A percentile compares a stretch with the other conserved stretches of the same genome.
These are phyloP conservation scores for Sicyos edulis DNA, from an alignment of 306 rosid species.

Conservation along the genomic window DNA sequence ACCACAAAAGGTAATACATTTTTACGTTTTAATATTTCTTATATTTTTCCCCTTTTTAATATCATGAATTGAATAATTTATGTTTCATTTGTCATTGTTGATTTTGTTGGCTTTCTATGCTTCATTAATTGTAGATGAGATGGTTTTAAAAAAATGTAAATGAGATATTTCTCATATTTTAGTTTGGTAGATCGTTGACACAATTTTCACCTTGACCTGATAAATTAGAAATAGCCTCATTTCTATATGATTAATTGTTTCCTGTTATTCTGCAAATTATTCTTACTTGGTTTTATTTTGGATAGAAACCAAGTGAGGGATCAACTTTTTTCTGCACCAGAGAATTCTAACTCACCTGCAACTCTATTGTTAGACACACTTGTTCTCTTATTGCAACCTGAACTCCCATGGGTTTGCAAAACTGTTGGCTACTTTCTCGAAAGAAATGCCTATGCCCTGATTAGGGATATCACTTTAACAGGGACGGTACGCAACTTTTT, in stretches of 20 bases:
- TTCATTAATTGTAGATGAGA: too few relatives aligned
- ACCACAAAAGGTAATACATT: conserved; percentile 61
- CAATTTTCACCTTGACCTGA: background rate
- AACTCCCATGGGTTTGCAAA: conserved; percentile 86
- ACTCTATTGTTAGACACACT: conserved; percentile 61
- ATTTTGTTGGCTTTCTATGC: background rate
- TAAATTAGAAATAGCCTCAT: background rate
- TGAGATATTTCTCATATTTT: background rate
- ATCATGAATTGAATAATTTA: background rate
- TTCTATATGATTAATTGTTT: conserved; percentile 6
- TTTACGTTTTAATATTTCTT: conserved; percentile 3
- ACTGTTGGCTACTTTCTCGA: conserved; percentile 59
- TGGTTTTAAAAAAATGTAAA: background rate
- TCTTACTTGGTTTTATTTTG: conserved; percentile 33
- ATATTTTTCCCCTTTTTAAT: background rate
- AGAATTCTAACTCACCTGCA: conserved; percentile 41
- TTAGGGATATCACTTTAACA: conserved; percentile 64
- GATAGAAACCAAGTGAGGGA: conserved; percentile 61
- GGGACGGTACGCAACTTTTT: conserved; percentile 60
- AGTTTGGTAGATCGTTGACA: background rate
- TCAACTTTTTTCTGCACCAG: conserved; percentile 52
- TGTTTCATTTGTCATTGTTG: background rate
- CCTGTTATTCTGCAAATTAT: background rate
- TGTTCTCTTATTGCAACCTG: conserved; percentile 54
- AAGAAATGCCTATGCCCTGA: conserved; percentile 52